Conservation (phyloP, 768 basidiomycete genomes). For the Collybia sordida region DNA sequence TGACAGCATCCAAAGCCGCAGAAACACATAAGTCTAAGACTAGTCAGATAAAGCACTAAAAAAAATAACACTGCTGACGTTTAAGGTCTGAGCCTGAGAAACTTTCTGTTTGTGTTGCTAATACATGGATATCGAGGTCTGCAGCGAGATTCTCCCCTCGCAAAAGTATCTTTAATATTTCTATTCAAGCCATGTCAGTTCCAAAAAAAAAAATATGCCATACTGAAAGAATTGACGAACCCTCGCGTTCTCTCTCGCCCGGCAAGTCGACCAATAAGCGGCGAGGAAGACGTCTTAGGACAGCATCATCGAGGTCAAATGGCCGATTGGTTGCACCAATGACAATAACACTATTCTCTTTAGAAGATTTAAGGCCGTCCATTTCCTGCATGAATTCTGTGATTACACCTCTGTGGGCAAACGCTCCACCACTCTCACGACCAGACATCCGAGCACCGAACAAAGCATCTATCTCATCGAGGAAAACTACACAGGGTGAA, state of each 20-base stretch:
- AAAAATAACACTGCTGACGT: conserved; percentile 52
- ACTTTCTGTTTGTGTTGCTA: conserved; percentile 75
- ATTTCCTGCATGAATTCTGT: conserved; percentile 97
- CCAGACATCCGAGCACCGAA: conserved; percentile 83
- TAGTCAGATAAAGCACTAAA: conserved; percentile 9
- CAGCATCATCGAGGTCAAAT: conserved; percentile 89
- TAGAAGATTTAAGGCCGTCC: conserved; percentile 85
- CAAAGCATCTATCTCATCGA: conserved; percentile 93
- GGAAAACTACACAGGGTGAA: conserved; percentile 90
- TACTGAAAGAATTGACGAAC: conserved; percentile 36
- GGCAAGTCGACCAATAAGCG: conserved; percentile 88
- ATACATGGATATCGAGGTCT: conserved; percentile 57
- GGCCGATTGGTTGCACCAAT: conserved; percentile 95
- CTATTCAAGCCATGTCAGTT: conserved; percentile 36
- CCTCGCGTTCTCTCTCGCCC: conserved; percentile 80
- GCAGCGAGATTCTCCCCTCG: conserved; percentile 72
- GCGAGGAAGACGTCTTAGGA: conserved; percentile 84
- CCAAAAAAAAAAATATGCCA: neutral
- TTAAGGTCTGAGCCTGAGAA: conserved; percentile 97
- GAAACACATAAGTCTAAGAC: conserved; percentile 84
- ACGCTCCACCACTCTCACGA: conserved; percentile 73
- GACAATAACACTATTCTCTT: conserved; percentile 81
- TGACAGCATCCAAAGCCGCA: conserved; percentile 89
- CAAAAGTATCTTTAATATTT: conserved; percentile 84
- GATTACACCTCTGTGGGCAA: conserved; percentile 85